Evolutionary conservation across 331 rosid species (phyloP).

Genomic region (Dryas integrifolia): DNA sequence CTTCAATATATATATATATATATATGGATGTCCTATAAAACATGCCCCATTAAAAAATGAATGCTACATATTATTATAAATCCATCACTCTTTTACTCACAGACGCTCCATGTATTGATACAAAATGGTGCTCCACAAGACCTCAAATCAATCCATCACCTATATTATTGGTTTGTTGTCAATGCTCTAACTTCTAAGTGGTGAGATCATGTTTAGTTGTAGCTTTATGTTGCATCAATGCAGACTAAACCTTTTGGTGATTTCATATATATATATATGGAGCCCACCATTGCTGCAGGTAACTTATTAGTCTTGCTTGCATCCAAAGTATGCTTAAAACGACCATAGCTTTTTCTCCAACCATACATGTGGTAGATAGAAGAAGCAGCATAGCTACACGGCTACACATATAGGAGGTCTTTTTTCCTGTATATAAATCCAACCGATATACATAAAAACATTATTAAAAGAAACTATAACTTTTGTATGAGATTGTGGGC

Average conservation of each 20-base stretch:
- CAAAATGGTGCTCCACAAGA: no score
- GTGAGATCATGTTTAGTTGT: not conserved
- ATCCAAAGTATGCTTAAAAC: not conserved
- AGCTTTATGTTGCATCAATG: constrained; percentile 24
- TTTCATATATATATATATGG: constrained; percentile 11
- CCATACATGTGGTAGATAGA: constrained; percentile 24
- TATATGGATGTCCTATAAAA: no score
- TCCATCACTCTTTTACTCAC: no score
- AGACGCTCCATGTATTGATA: not conserved
- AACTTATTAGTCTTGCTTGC: constrained; percentile 3
- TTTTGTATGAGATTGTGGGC: not conserved
- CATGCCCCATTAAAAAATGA: no score
- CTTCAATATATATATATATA: no score
- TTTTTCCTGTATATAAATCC: not conserved
- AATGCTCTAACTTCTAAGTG: not conserved
- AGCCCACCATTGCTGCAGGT: constrained; percentile 22
- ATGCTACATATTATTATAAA: no score
- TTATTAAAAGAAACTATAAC: not conserved
- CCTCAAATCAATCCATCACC: not conserved
- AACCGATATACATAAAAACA: not conserved
- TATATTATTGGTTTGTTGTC: not conserved
- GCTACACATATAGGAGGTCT: no score
- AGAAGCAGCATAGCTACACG: no score
- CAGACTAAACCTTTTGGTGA: not conserved
- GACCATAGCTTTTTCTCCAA: constrained; percentile 5